Evolutionary conservation across 78 protist species (phyloP).

Genomic region (Speleostelium caveatum): DNA sequence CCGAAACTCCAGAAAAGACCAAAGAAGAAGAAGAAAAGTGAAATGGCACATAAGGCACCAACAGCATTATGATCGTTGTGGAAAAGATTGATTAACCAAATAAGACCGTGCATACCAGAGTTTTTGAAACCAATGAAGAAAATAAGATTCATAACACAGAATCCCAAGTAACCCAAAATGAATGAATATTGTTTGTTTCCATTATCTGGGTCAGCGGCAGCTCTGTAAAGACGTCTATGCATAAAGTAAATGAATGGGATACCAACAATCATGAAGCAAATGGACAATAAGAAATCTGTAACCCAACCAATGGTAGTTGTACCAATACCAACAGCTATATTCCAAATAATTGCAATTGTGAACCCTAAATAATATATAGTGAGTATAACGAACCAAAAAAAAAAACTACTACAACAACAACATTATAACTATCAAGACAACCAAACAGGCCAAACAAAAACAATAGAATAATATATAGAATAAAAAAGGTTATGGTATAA

Average conservation of each 20-base stretch:
- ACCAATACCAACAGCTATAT: slow-evolving; percentile 42
- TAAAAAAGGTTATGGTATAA: too few relatives aligned
- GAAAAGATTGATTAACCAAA: slow-evolving; percentile 66
- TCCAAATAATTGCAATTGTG: slow-evolving; percentile 1
- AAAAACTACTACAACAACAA: too few relatives aligned
- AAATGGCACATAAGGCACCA: slow-evolving; percentile 52
- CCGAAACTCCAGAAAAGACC: background rate
- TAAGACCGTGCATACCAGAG: slow-evolving; percentile 69
- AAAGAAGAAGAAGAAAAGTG: slow-evolving; percentile 43
- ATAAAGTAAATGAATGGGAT: slow-evolving; percentile 26
- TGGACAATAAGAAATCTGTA: slow-evolving; percentile 47
- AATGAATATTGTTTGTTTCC: slow-evolving; percentile 9
- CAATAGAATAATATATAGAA: too few relatives aligned
- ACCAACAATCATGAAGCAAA: slow-evolving; percentile 60
- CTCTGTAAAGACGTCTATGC: slow-evolving; percentile 45
- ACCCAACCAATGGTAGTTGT: background rate
- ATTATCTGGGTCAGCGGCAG: background rate
- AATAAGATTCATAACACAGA: slow-evolving; percentile 6
- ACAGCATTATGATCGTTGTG: slow-evolving; percentile 73
- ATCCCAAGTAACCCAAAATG: slow-evolving; percentile 9
- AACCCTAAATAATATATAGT: too few relatives aligned
- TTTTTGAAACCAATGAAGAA: slow-evolving; percentile 61
- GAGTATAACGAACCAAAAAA: too few relatives aligned
- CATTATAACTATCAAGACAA: too few relatives aligned
- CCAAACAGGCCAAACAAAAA: too few relatives aligned